phyloP scores from a whole-genome alignment of 1,139 yeast species.

The Debaryomyces psychrophilus region DNA sequence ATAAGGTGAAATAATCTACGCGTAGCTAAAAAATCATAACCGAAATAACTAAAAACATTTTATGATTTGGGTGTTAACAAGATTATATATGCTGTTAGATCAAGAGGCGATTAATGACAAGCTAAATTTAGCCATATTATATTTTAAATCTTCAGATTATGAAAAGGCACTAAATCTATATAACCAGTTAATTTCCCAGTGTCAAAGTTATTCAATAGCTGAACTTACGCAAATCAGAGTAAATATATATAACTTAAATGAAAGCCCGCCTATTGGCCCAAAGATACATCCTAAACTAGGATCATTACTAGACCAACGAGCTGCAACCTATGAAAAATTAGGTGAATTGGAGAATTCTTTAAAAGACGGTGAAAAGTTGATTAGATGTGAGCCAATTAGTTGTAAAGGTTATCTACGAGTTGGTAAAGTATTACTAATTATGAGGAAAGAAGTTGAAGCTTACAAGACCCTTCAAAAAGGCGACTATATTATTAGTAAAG shows the following conservation, averaged over 20 bases:
- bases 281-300: slow-evolving; percentile 31
- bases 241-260: slow-evolving; percentile 22
- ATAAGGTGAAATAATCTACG: not conserved
- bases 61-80: not conserved
- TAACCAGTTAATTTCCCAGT: slow-evolving; percentile 21
- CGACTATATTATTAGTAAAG: slow-evolving; percentile 33
- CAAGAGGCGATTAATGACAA: slow-evolving; percentile 31
- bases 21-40: not conserved
- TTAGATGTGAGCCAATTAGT: slow-evolving; percentile 54
- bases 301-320: slow-evolving; percentile 49
- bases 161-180: slow-evolving; percentile 32
- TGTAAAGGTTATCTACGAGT: slow-evolving; percentile 62
- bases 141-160: slow-evolving; percentile 35
- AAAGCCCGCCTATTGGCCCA: slow-evolving; percentile 33
- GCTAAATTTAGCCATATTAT: slow-evolving; percentile 33
- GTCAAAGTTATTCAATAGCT: slow-evolving; percentile 19
- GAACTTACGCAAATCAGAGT: slow-evolving; percentile 24
- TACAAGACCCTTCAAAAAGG: slow-evolving; percentile 48
- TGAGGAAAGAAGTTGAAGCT: slow-evolving; percentile 43
- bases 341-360: slow-evolving; percentile 43
- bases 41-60: not conserved
- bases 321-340: slow-evolving; percentile 62
- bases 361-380: slow-evolving; percentile 46
- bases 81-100: slow-evolving; percentile 8
- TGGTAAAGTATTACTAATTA: slow-evolving; percentile 45